Conservation (phyloP, 495 filamentous ascomycete genomes). For the Hypoxylon perforatum region DNA sequence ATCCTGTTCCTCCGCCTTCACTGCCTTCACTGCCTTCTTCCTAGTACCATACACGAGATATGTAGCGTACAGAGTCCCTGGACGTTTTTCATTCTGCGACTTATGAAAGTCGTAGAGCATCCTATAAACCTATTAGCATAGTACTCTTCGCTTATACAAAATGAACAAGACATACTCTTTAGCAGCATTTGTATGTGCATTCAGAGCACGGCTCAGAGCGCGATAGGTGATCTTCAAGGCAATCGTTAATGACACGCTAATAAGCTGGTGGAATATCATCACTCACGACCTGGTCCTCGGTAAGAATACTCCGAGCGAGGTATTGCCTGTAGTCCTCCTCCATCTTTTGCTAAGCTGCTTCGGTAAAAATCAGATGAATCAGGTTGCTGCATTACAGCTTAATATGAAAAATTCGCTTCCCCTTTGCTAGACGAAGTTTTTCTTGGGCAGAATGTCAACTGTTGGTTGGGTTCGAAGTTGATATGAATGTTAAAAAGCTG, state of each 20-base stretch:
- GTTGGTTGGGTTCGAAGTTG: no score
- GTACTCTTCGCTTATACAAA: constrained; percentile 2
- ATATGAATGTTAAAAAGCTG: no score
- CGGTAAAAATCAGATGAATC: background rate
- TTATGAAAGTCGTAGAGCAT: constrained; percentile 92
- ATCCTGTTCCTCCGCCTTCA: constrained; percentile 56
- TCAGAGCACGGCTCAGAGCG: constrained; percentile 77
- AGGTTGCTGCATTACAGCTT: background rate
- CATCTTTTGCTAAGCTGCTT: constrained; percentile 44
- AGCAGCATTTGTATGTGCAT: constrained; percentile 82
- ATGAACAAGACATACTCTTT: constrained; percentile 69
- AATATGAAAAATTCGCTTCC: background rate
- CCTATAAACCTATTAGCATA: constrained; percentile 53
- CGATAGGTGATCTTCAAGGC: constrained; percentile 85
- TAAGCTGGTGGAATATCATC: constrained; percentile 10
- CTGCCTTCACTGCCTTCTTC: constrained; percentile 33
- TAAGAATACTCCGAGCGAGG: constrained; percentile 79
- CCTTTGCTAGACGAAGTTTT: no score
- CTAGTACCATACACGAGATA: constrained; percentile 81
- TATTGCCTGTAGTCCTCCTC: constrained; percentile 73
- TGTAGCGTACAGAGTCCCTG: constrained; percentile 81
- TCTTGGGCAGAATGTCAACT: no score
- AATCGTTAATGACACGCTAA: constrained; percentile 15
- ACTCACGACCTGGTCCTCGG: constrained; percentile 78
- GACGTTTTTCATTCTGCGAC: constrained; percentile 79